These are phyloP conservation scores for Oryza glumipatula DNA, from an alignment of 176 grass and related monocot genomes.

Conservation along the genomic window DNA sequence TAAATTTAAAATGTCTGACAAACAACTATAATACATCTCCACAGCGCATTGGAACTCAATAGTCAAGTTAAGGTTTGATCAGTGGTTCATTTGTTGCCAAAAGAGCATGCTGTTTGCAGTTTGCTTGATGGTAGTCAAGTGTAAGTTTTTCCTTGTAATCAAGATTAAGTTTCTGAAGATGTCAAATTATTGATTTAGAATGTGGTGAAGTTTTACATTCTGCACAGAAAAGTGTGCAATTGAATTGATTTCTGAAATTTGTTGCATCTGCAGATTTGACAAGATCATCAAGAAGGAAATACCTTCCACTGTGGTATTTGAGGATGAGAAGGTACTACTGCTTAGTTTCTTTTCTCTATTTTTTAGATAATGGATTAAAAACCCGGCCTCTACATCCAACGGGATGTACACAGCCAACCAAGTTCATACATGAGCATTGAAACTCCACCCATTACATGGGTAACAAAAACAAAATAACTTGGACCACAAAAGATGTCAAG, in stretches of 20 bases:
- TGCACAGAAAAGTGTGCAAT: slow-evolving; percentile 15
- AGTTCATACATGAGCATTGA: no score
- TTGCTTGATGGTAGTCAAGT: neutral
- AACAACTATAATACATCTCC: neutral
- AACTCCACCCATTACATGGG: no score
- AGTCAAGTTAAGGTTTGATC: neutral
- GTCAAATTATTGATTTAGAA: slow-evolving; percentile 3
- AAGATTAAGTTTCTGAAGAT: slow-evolving; percentile 14
- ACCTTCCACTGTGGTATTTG: slow-evolving; percentile 82
- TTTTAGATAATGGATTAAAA: no score
- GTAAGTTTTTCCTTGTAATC: neutral
- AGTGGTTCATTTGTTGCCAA: neutral
- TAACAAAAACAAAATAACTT: no score
- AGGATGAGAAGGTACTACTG: slow-evolving; percentile 79
- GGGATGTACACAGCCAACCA: no score
- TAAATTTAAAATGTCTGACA: neutral
- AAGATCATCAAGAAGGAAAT: slow-evolving; percentile 96
- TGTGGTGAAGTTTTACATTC: slow-evolving; percentile 12
- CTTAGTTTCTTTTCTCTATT: neutral
- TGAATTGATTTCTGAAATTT: slow-evolving; percentile 36
- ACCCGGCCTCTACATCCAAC: no score
- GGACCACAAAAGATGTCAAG: no score
- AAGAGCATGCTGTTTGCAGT: neutral
- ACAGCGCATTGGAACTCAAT: neutral
- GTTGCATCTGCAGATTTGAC: slow-evolving; percentile 81